These are phyloP conservation scores for Coemansia sp. DNA, from an alignment of 192 early-diverging fungal species.

Conservation along the genomic window DNA sequence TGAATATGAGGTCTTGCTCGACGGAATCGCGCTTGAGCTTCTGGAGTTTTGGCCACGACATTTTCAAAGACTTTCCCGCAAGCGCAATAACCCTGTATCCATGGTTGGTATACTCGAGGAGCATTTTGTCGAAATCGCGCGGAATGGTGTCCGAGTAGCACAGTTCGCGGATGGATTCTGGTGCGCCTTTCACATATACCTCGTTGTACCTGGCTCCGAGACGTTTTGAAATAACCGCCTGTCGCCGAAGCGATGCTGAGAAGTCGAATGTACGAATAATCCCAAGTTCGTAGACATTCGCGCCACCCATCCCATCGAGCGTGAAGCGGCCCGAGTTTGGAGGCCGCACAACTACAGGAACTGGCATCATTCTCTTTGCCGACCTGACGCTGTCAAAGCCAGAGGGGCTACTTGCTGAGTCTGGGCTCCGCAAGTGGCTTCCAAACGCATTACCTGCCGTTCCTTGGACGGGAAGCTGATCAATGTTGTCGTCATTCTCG, in stretches of 20 bases:
- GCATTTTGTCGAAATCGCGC: conserved; percentile 74
- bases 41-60: conserved; percentile 74
- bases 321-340: conserved; percentile 69
- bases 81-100: conserved; percentile 98
- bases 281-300: conserved; percentile 66
- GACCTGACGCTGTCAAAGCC: neutral
- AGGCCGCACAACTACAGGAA: conserved; percentile 88
- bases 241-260: conserved; percentile 82
- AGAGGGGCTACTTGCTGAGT: neutral
- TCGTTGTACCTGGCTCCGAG: conserved; percentile 60
- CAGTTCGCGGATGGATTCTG: conserved; percentile 90
- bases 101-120: conserved; percentile 89
- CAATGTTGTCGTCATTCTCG: conserved; percentile 67
- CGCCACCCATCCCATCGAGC: conserved; percentile 44
- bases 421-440: neutral
- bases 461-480: neutral
- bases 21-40: conserved; percentile 77
- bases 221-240: conserved; percentile 88
- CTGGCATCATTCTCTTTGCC: conserved; percentile 32
- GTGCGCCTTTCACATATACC: conserved; percentile 97
- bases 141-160: conserved; percentile 86
- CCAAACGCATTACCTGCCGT: conserved; percentile 11
- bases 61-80: conserved; percentile 76
- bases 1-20: conserved; percentile 82
- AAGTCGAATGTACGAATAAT: conserved; percentile 94